Conservation (phyloP, 495 filamentous ascomycete genomes). For the Xeromyces bisporus region DNA sequence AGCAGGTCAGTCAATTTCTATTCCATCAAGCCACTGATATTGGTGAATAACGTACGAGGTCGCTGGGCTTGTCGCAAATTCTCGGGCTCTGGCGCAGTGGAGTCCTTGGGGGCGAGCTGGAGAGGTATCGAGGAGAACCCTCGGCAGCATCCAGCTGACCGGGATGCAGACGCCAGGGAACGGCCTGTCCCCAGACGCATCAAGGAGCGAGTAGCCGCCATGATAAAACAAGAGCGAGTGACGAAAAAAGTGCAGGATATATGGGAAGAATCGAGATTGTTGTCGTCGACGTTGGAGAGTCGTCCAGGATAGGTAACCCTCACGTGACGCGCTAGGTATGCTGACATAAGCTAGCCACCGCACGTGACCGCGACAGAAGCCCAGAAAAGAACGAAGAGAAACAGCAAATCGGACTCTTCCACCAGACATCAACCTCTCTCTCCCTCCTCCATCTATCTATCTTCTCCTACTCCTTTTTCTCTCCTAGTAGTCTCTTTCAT, state of each 20-base stretch:
- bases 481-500: background rate
- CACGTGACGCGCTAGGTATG: background rate
- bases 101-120: slow-evolving; percentile 38
- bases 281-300: background rate
- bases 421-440: background rate
- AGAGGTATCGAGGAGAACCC: slow-evolving; percentile 40
- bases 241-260: background rate
- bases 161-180: slow-evolving; percentile 41
- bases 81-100: slow-evolving; percentile 25
- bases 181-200: slow-evolving; percentile 49
- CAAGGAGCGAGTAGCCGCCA: slow-evolving; percentile 40
- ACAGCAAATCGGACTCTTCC: background rate
- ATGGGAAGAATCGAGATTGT: background rate
- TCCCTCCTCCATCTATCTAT: background rate
- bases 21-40: slow-evolving; percentile 3
- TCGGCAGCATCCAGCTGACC: slow-evolving; percentile 34
- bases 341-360: background rate
- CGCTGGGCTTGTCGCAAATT: slow-evolving; percentile 53
- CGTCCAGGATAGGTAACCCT: too few relatives aligned
- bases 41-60: slow-evolving; percentile 32
- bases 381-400: background rate
- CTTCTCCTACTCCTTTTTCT: background rate
- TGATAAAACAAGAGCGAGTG: slow-evolving; percentile 9
- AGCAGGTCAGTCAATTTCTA: slow-evolving; percentile 7
- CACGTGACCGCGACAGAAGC: background rate